Evolutionary conservation across 208 protist species (phyloP).

Genomic region (Trichomonas vaginalis): DNA sequence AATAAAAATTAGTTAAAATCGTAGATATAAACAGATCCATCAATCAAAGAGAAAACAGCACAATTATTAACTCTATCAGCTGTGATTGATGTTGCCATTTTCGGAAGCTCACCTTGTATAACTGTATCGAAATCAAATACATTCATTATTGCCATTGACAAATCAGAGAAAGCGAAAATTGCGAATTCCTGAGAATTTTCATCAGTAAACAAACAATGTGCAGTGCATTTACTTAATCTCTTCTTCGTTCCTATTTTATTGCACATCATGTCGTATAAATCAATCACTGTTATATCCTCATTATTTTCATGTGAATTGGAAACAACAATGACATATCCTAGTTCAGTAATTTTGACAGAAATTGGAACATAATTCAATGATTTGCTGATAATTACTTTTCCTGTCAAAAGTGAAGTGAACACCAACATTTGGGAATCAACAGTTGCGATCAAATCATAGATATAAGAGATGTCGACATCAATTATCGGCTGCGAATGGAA

Average conservation of each 20-base stretch:
- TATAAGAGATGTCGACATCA: neutral
- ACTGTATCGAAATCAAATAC: neutral
- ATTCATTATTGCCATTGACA: neutral
- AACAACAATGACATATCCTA: neutral
- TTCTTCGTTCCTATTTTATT: neutral
- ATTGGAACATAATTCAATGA: neutral
- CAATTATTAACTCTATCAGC: neutral
- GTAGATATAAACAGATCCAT: neutral
- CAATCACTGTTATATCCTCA: neutral
- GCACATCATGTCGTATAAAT: neutral
- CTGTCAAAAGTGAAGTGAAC: neutral
- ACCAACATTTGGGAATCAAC: neutral
- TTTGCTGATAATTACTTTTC: neutral
- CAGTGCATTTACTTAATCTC: neutral
- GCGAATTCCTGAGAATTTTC: neutral
- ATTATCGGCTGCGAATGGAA: neutral
- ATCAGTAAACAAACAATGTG: neutral
- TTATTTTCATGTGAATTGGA: neutral
- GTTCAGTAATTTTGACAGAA: neutral
- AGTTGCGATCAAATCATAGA: neutral
- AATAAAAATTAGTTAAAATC: neutral
- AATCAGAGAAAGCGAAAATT: neutral
- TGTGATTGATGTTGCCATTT: neutral
- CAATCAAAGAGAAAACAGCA: neutral
- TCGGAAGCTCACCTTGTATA: neutral